Percentiles rank a stretch among this genome's conserved stretches.
Evolutionary conservation across 2,329 filamentous ascomycete genomes (phyloP).

Genomic region (Penicillium thymicola): DNA sequence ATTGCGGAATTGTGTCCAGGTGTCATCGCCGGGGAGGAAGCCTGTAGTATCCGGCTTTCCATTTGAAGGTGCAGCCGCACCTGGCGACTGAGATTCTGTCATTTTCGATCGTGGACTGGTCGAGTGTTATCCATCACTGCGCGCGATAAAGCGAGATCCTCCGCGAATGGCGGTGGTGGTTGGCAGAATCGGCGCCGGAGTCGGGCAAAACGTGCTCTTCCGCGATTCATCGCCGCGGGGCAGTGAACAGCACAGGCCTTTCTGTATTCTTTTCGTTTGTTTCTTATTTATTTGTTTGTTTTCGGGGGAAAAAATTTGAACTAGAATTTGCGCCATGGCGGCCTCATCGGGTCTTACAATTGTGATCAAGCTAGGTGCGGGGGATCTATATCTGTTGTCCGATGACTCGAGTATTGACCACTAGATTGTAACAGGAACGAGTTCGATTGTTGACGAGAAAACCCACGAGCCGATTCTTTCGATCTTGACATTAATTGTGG

Average conservation of each 20-base stretch:
- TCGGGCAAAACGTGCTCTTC: constrained; percentile 8
- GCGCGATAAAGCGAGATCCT: constrained; percentile 23
- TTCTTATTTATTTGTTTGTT: neutral
- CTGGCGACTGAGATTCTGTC: constrained; percentile 29
- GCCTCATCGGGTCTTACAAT: constrained; percentile 32
- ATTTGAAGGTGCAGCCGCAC: constrained; percentile 18
- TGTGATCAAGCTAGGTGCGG: constrained; percentile 42
- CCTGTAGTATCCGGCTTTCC: constrained; percentile 31
- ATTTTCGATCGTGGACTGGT: constrained; percentile 20
- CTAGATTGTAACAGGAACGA: constrained; percentile 67
- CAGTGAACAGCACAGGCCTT: neutral
- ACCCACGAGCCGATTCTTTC: constrained; percentile 91
- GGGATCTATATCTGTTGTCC: constrained; percentile 20
- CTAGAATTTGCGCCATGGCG: constrained; percentile 19
- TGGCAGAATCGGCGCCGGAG: constrained; percentile 29
- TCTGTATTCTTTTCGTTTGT: neutral
- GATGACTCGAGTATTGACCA: constrained; percentile 14
- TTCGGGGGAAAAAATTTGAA: neutral
- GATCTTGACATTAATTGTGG: constrained; percentile 86
- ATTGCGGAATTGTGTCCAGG: constrained; percentile 66
- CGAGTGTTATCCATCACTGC: neutral
- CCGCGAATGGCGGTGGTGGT: constrained; percentile 29
- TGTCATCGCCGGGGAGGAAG: constrained; percentile 41
- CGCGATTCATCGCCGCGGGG: constrained; percentile 5
- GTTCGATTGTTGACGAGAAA: constrained; percentile 96